Percentiles rank a stretch among this genome's conserved stretches.
These are phyloP conservation scores for Mortierella sp. DNA, from an alignment of 371 early-diverging fungal genomes.

Conservation along the genomic window DNA sequence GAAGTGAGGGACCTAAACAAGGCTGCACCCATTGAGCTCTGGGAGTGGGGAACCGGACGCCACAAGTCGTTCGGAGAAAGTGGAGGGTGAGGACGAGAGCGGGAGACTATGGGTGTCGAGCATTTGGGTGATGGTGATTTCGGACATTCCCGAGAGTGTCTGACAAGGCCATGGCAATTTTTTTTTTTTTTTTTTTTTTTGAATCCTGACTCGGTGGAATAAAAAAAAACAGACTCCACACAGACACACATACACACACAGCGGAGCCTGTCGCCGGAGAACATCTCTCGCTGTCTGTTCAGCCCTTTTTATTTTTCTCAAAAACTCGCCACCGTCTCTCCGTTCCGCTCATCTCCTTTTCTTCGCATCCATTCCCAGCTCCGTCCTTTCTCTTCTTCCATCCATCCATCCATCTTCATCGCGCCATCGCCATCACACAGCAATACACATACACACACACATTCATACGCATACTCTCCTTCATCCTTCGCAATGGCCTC, in stretches of 20 bases:
- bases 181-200: slow-evolving; percentile 28
- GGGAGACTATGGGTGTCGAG: no score
- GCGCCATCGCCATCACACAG: not conserved
- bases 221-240: not conserved
- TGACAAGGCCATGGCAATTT: slow-evolving; percentile 6
- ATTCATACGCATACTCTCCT: slow-evolving; percentile 11
- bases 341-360: not conserved
- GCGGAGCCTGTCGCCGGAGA: not conserved
- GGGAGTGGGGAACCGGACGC: no score
- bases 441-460: slow-evolving; percentile 9
- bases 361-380: not conserved
- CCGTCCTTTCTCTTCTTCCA: not conserved
- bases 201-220: slow-evolving; percentile 49
- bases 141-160: no score
- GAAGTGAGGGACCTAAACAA: no score
- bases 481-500: slow-evolving; percentile 1
- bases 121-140: no score
- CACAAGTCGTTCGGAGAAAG: no score
- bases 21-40: no score
- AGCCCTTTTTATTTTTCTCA: not conserved
- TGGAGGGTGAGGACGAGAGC: no score
- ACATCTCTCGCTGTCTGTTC: slow-evolving; percentile 1
- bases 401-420: not conserved
- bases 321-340: not conserved
- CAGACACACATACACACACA: no score